Conservation (phyloP, 2,329 filamentous ascomycete species). For the Dissoconium aciculare region DNA sequence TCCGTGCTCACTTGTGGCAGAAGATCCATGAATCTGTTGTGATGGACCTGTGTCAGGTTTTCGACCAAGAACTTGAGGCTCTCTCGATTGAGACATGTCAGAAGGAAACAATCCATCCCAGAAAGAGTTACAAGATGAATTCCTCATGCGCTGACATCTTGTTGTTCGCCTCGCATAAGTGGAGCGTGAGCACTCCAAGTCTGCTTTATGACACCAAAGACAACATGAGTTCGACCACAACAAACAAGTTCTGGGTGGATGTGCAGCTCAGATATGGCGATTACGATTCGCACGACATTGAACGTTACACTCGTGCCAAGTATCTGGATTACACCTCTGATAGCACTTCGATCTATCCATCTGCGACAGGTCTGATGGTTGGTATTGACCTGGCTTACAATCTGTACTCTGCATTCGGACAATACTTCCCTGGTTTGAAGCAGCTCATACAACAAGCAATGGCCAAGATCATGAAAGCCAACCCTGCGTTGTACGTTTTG, state of each 20-base stretch:
- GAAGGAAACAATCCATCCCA: constrained; percentile 96
- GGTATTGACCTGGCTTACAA: constrained; percentile 97
- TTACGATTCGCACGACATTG: constrained; percentile 98
- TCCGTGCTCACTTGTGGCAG: constrained; percentile 98
- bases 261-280: constrained; percentile 93
- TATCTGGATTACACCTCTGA: constrained; percentile 98
- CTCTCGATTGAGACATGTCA: constrained; percentile 94
- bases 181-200: constrained; percentile 91
- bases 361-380: constrained; percentile 92
- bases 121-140: constrained; percentile 99
- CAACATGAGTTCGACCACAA: constrained; percentile 79
- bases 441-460: constrained; percentile 92
- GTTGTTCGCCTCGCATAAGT: constrained; percentile 94
- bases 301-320: constrained; percentile 92
- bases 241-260: constrained; percentile 99
- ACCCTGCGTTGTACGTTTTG: constrained; percentile 87
- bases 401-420: constrained; percentile 91
- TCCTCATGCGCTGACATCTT: constrained; percentile 96
- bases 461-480: constrained; percentile 99
- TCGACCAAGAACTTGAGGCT: constrained; percentile 92
- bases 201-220: constrained; percentile 94
- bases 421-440: constrained; percentile 97
- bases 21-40: constrained; percentile 98
- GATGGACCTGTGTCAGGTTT: constrained; percentile 97
- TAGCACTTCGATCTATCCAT: constrained; percentile 97